Evolutionary conservation across 129 eudicot genomes (phyloP).

Genomic region (carrot (Daucus carota)): DH1_v3.0 NC_030383.2:34281001-34281500

Average conservation of each 20-base stretch:
- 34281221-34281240: too few relatives aligned
- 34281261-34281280: neutral
- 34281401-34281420: neutral
- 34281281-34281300: neutral
- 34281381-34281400: neutral
- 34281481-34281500: neutral
- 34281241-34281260: neutral
- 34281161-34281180: neutral
- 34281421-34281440: neutral
- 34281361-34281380: neutral
- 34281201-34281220: neutral
- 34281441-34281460: neutral
- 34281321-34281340: neutral
- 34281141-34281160: constrained; percentile 68
- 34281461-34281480: too few relatives aligned
- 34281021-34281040: constrained; percentile 99
- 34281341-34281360: neutral
- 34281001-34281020: constrained; percentile 3
- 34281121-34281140: constrained; percentile 80
- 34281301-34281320: too few relatives aligned
- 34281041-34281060: constrained; percentile 66
- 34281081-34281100: constrained; percentile 82
- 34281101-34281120: constrained; percentile 54
- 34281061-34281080: constrained; percentile 65
- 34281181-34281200: neutral